These are phyloP conservation scores for Suillus spraguei DNA, from an alignment of 768 basidiomycete species.

Conservation along the genomic window DNA sequence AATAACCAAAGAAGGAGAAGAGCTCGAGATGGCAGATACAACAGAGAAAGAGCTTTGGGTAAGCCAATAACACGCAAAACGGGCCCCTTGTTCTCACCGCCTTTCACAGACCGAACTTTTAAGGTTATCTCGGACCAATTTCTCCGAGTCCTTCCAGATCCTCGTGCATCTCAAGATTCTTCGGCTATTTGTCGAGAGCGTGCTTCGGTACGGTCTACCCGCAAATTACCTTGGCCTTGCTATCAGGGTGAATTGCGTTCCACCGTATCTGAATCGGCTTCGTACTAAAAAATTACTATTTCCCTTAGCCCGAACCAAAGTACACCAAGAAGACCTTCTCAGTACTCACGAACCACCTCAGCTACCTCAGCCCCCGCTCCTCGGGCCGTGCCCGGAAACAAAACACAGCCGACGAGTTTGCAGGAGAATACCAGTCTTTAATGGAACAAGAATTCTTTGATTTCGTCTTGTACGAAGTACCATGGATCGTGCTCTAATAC, in stretches of 20 bases:
- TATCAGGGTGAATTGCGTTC: slow-evolving; percentile 60
- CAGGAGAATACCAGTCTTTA: slow-evolving; percentile 89
- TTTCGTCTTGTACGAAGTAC: slow-evolving; percentile 93
- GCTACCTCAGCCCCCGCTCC: slow-evolving; percentile 77
- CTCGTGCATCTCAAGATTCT: slow-evolving; percentile 92
- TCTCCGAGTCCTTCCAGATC: slow-evolving; percentile 94
- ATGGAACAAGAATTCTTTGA: slow-evolving; percentile 97
- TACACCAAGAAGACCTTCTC: slow-evolving; percentile 76
- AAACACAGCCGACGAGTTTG: slow-evolving; percentile 63
- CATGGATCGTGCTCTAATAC: slow-evolving; percentile 75
- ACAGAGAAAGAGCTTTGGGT: slow-evolving; percentile 99
- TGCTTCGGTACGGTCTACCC: slow-evolving; percentile 92
- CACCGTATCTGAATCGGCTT: too few species aligned
- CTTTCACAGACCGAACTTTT: slow-evolving; percentile 81
- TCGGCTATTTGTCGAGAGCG: slow-evolving; percentile 92
- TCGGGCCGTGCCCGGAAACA: slow-evolving; percentile 51
- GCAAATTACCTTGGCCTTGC: slow-evolving; percentile 84
- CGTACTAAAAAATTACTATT: too few species aligned
- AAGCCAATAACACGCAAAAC: slow-evolving; percentile 24
- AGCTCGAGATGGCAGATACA: slow-evolving; percentile 73
- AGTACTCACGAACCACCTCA: slow-evolving; percentile 73
- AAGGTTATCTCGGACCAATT: slow-evolving; percentile 89
- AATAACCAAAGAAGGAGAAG: slow-evolving; percentile 77
- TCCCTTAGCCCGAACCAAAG: slow-evolving; percentile 80
- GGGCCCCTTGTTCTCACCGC: not conserved